These are phyloP conservation scores for Podospora pseudoanserina DNA, from an alignment of 495 filamentous ascomycete species.

Conservation along the genomic window DNA sequence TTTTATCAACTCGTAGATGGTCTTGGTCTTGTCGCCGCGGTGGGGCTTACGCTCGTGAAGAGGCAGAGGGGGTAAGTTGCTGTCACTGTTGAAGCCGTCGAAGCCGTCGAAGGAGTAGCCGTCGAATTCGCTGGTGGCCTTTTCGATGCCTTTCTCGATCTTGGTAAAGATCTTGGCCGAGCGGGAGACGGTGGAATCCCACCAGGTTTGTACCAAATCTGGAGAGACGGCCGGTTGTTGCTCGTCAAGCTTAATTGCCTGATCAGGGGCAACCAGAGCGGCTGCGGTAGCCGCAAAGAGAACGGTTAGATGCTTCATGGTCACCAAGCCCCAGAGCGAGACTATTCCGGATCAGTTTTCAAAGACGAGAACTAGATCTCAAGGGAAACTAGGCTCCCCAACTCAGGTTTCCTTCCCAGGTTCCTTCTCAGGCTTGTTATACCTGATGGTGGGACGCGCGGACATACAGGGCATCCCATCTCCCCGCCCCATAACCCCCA, in stretches of 20 bases:
- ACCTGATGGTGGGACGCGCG: constrained; percentile 4
- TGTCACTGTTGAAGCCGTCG: constrained; percentile 3
- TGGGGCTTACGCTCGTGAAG: constrained; percentile 22
- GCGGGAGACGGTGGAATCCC: constrained; percentile 21
- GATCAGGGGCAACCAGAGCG: constrained; percentile 58
- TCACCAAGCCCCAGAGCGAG: background rate
- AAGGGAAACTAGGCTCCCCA: background rate
- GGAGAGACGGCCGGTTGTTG: background rate
- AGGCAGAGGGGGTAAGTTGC: background rate
- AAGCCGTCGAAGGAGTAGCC: background rate
- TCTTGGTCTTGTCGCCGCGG: constrained; percentile 51
- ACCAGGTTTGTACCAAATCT: constrained; percentile 14
- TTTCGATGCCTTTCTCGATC: constrained; percentile 14
- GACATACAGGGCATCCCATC: constrained; percentile 2
- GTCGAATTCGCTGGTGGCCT: constrained; percentile 38
- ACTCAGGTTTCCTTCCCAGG: background rate
- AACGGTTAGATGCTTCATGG: constrained; percentile 43
- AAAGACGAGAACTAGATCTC: background rate
- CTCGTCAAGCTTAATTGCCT: constrained; percentile 28
- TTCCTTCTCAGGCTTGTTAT: background rate
- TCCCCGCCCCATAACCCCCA: background rate
- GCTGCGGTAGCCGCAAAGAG: constrained; percentile 51
- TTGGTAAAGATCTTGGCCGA: constrained; percentile 18
- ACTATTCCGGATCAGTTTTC: background rate
- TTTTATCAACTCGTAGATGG: constrained; percentile 73